Base-by-base conservation (phyloP, 306 rosid species). In the Lathyrus tuberosus region DNA sequence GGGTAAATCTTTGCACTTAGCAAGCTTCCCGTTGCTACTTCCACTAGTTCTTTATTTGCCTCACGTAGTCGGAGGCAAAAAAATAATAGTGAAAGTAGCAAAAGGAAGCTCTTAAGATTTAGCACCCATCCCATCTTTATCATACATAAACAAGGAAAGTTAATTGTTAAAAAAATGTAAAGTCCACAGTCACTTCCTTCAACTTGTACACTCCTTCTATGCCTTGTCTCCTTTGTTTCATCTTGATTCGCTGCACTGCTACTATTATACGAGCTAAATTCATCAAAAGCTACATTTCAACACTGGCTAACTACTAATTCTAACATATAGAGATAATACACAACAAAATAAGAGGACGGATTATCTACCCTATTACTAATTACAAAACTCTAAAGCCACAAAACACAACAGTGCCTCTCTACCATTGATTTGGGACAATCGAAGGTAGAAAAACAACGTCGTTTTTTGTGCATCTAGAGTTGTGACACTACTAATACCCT, bases 21-120 rank as follows among this genome's bases (percentile, higher is more conserved):
- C 81, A 77, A 87, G 99, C 95, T 87, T 87, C 99, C 84, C 97
- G 81, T 91, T 94, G 99, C 99, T 94, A 82, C 96, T 91, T 94
- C 97, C 84, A 91, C 99, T 91, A 84, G 86, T 83, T 73, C 95
- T 87, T 79, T 86, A 47, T 75, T 69, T 79, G 92, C 96, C 96
- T 16, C 15, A 11, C 72, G 24, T 40, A 30, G 80, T 42, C 31
- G 4, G 74, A 83, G 92, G 95, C 95, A 83, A 81, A 86, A 37
- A 81, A 86, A 85, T 75, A 84, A 51, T 53, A 94, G 95, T 91
- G 81, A 83, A 94, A 94, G 95, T 8, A 91, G 99, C 99, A 86
- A 94, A 91, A 91, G 86, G 99, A 94, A 94, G 96, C 99, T 79
- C 96, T 78, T 11, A 51, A 74, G 56, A 82, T 64, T 69, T 79